These are phyloP conservation scores for Trichophyton mentagrophytes DNA, from an alignment of 2,329 filamentous ascomycete species.

Conservation along the genomic window DNA sequence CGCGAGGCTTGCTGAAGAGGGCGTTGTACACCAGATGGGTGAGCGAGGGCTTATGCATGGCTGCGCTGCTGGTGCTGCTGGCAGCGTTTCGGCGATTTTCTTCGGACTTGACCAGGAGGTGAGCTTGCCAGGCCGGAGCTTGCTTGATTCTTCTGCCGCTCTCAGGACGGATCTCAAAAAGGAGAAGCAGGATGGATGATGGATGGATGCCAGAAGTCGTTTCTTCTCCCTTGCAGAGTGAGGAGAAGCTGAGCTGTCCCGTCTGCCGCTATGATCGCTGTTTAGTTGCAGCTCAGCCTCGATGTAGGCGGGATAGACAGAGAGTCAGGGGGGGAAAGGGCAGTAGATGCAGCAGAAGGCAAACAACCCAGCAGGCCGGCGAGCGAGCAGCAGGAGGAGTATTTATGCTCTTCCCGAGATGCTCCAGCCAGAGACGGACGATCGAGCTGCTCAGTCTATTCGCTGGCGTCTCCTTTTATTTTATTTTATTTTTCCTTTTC, in stretches of 20 bases:
- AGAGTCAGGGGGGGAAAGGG: no score
- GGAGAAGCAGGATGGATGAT: no score
- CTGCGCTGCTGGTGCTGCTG: constrained; percentile 12
- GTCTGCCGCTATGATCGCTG: neutral
- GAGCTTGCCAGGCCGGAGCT: no score
- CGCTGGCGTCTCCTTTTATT: neutral
- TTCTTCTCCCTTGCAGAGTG: no score
- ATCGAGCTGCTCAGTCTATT: neutral
- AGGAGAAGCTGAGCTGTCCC: neutral
- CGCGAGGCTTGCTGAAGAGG: constrained; percentile 44
- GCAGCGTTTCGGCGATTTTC: neutral
- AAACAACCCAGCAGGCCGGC: no score
- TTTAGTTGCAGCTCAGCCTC: neutral
- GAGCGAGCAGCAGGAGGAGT: neutral
- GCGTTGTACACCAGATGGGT: constrained; percentile 46
- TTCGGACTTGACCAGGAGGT: no score
- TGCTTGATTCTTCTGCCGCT: no score
- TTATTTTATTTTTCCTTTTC: neutral
- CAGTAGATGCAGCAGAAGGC: no score
- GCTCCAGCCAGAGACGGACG: neutral
- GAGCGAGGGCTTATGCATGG: constrained; percentile 49
- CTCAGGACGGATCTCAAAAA: no score
- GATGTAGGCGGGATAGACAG: neutral
- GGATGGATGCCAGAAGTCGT: no score
- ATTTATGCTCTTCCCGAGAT: neutral